phyloP scores from a whole-genome alignment of 2,329 filamentous ascomycete genomes.

The Nigrospora sphaerica region DNA sequence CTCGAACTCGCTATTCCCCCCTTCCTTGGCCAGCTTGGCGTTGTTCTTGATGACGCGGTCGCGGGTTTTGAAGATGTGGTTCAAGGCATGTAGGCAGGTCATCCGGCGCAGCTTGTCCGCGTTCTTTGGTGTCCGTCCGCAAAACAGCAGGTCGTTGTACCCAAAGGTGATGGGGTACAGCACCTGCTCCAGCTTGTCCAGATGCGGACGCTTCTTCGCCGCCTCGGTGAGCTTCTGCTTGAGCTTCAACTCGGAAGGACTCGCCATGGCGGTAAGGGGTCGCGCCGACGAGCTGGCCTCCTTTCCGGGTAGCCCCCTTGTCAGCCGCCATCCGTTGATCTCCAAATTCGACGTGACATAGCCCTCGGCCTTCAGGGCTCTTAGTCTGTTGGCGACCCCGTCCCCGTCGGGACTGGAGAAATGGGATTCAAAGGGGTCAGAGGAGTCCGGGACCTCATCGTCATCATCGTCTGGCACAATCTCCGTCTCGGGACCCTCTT shows the following conservation, averaged over 20 bases:
- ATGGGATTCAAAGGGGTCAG: constrained; percentile 75
- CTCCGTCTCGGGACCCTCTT: constrained; percentile 32
- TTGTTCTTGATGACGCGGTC: constrained; percentile 93
- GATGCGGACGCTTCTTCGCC: constrained; percentile 45
- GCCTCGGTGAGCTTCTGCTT: constrained; percentile 62
- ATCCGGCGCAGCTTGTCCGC: constrained; percentile 63
- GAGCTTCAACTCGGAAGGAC: constrained; percentile 47
- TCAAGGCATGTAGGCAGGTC: constrained; percentile 75
- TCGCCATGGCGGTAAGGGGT: constrained; percentile 26
- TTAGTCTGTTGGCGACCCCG: constrained; percentile 46
- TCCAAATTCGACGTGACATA: constrained; percentile 44
- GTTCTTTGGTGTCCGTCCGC: constrained; percentile 63
- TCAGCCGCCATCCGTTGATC: constrained; percentile 38
- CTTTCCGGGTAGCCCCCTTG: constrained; percentile 37
- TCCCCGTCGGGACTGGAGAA: constrained; percentile 64
- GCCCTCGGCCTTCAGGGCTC: constrained; percentile 38
- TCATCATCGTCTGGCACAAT: constrained; percentile 36
- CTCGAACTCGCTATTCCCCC: constrained; percentile 59
- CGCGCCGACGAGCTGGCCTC: constrained; percentile 24
- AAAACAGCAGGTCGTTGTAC: constrained; percentile 76
- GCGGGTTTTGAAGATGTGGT: constrained; percentile 90
- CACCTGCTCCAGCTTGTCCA: constrained; percentile 56
- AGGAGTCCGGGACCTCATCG: constrained; percentile 36
- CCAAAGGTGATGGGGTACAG: constrained; percentile 69
- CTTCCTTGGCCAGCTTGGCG: constrained; percentile 63